These are phyloP conservation scores for Hypocrella siamensis DNA, from an alignment of 2,329 filamentous ascomycete species.

Conservation along the genomic window DNA sequence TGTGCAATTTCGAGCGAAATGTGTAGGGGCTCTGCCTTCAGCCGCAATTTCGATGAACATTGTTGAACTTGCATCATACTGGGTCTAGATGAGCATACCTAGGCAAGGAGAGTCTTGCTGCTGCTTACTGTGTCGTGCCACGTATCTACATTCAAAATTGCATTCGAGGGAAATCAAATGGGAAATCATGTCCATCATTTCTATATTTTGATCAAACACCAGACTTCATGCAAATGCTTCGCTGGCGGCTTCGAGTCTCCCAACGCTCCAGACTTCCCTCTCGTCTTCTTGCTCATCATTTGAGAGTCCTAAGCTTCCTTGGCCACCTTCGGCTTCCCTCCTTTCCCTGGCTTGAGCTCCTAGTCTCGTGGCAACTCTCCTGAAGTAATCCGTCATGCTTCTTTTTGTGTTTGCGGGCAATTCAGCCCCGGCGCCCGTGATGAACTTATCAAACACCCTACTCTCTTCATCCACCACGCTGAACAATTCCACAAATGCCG, in stretches of 20 bases:
- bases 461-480: slow-evolving; percentile 75
- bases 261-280: slow-evolving; percentile 89
- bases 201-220: background rate
- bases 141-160: too few species aligned
- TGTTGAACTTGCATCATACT: too few species aligned
- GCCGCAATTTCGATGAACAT: too few species aligned
- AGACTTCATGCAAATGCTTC: slow-evolving; percentile 33
- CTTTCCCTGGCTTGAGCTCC: slow-evolving; percentile 80
- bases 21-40: too few species aligned
- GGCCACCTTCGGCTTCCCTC: slow-evolving; percentile 79
- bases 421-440: slow-evolving; percentile 50
- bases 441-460: slow-evolving; percentile 81
- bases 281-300: slow-evolving; percentile 92
- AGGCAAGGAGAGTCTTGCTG: too few species aligned
- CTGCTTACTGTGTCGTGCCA: too few species aligned
- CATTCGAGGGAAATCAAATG: too few species aligned
- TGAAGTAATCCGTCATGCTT: slow-evolving; percentile 95
- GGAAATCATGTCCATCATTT: too few species aligned
- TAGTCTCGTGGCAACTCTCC: slow-evolving; percentile 71
- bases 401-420: slow-evolving; percentile 62
- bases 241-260: slow-evolving; percentile 64
- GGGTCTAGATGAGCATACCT: too few species aligned
- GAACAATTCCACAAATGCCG: slow-evolving; percentile 84
- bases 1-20: too few species aligned
- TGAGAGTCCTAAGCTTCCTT: slow-evolving; percentile 69